phyloP scores from a whole-genome alignment of 345 rosid genomes.

The Geranium brycei region DNA sequence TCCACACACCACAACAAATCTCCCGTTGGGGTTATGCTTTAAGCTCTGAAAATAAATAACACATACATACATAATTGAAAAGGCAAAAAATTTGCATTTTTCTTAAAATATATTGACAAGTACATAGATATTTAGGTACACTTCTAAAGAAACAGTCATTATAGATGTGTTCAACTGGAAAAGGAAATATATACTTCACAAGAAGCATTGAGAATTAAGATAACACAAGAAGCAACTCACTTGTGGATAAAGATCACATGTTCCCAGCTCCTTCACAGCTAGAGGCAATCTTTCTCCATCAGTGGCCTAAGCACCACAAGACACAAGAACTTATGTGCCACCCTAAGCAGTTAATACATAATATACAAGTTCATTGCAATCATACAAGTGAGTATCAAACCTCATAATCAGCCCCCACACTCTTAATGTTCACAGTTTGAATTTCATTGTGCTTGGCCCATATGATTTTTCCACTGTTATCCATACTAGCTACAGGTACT shows the following conservation, averaged over 20 bases:
- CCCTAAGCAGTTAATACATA: conserved; percentile 6
- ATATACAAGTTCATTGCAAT: neutral
- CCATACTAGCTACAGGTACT: conserved; percentile 99
- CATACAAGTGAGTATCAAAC: conserved; percentile 19
- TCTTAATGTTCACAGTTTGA: conserved; percentile 96
- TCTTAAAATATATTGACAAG: no score
- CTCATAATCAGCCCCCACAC: conserved; percentile 94
- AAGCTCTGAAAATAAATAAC: conserved; percentile 1
- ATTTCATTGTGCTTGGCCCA: conserved; percentile 99
- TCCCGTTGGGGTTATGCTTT: conserved; percentile 7
- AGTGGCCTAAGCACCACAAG: conserved; percentile 46
- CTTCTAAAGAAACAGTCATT: neutral
- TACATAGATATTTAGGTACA: neutral
- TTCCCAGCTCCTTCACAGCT: conserved; percentile 97
- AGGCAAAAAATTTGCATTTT: neutral
- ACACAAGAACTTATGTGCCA: conserved; percentile 8
- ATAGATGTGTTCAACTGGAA: neutral
- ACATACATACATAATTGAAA: neutral
- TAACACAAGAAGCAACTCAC: conserved; percentile 12
- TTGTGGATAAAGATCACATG: conserved; percentile 99
- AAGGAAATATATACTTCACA: neutral
- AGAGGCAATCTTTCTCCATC: conserved; percentile 98
- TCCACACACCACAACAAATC: conserved; percentile 93
- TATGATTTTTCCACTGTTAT: conserved; percentile 91
- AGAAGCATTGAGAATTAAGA: neutral